Evolutionary conservation across 192 early-diverging fungal species (phyloP).

Genomic region (Backusella circina): DNA sequence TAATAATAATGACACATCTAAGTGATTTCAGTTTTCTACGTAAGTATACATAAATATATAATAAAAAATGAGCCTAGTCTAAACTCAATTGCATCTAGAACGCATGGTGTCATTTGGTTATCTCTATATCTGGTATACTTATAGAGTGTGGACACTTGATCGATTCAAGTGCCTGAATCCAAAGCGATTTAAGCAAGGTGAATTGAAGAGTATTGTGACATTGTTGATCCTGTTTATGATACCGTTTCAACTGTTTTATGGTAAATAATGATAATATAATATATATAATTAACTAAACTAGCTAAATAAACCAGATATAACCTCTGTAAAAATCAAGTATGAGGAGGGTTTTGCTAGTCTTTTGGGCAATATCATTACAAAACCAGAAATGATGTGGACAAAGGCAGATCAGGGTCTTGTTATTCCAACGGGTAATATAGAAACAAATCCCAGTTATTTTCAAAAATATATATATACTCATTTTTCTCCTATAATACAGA

Average conservation of each 20-base stretch:
- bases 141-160: constrained; percentile 29
- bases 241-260: constrained; percentile 32
- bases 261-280: constrained; percentile 12
- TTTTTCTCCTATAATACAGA: not conserved
- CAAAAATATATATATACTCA: no score
- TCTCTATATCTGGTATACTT: constrained; percentile 21
- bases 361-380: constrained; percentile 9
- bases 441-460: not conserved
- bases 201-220: constrained; percentile 29
- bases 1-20: constrained; percentile 32
- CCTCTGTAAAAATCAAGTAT: constrained; percentile 30
- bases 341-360: constrained; percentile 26
- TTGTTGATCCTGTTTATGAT: constrained; percentile 31
- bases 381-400: constrained; percentile 27
- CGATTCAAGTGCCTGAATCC: constrained; percentile 24
- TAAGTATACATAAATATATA: constrained; percentile 4
- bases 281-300: no score
- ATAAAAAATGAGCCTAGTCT: no score
- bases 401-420: constrained; percentile 2
- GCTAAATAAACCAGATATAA: constrained; percentile 14
- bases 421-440: constrained; percentile 15
- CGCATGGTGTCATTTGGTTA: constrained; percentile 20
- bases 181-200: constrained; percentile 20
- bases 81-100: constrained; percentile 5
- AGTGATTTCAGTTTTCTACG: constrained; percentile 38